Evolutionary conservation across 768 basidiomycete genomes (phyloP), one percentile per base, ranked within the genome.

Genomic region (Panaeolus papilionaceus): DNA sequence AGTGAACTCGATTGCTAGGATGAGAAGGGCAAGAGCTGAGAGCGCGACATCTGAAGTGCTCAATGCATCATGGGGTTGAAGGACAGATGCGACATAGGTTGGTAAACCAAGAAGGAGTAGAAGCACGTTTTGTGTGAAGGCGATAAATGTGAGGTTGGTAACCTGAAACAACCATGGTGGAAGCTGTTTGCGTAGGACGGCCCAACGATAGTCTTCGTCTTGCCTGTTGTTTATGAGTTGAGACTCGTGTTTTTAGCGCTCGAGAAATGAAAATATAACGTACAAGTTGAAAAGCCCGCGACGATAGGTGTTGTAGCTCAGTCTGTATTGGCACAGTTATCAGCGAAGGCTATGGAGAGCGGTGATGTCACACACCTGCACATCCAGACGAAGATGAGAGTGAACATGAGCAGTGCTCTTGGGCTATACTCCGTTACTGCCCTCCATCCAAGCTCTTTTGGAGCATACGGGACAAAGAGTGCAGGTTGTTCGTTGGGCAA

Each of bases 171-270:
- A 80, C 71, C 74, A 76, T 66, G 78, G 77, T 1, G 79, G 77
- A 18, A 85, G 74, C 61, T 88, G 83, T 45, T 80, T 76, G 47
- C 96, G 88, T 14, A 98, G 83, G 42, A 95, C 80, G 1, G 82
- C 87, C 94, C 96, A 98, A 33, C 97, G 91, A 74, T 98, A 98
- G 77, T 98, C 96, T 77, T 97, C 95, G 28, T 93, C 93, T 33
- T 86, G 83, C 7, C 92, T 94, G 67, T 33, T 42, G 6, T 26
- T 54, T 33, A 51, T 68, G 28, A 65, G 67, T 40, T 49, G 14
- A 2, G 45, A 16, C 11, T 61, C 38, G 38, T 40, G 14, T 44
- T 44, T 44, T 16, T 16, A 20, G 14, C 38, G 45, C 38, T 47
- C 23, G 9, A 47, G 61, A 23, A 18, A 16, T 20, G 20, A 39